These are phyloP conservation scores for Babesia divergens DNA, from an alignment of 169 alveolate genomes.

Conservation along the genomic window DNA sequence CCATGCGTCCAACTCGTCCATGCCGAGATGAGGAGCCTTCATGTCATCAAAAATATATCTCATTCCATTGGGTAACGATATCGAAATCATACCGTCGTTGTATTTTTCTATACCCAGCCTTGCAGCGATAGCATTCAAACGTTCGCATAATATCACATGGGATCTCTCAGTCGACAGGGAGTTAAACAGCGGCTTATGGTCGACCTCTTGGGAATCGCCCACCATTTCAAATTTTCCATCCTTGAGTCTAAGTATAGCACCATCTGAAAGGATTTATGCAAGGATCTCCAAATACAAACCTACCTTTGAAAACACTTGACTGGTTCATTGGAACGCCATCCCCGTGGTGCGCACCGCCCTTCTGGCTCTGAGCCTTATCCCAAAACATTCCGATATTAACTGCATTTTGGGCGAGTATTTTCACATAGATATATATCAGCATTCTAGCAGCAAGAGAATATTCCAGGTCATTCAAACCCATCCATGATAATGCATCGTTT, in stretches of 20 bases:
- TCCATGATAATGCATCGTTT: too few species aligned
- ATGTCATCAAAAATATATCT: background rate
- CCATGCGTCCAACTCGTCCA: background rate
- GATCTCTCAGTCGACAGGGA: background rate
- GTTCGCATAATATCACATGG: background rate
- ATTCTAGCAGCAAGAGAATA: background rate
- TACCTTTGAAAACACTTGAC: background rate
- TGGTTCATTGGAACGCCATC: background rate
- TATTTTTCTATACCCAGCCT: background rate
- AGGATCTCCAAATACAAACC: background rate
- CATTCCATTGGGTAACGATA: background rate
- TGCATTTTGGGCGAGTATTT: background rate
- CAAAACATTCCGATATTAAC: background rate
- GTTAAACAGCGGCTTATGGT: background rate
- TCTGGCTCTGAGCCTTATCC: background rate
- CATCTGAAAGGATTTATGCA: background rate
- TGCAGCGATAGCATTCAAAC: background rate
- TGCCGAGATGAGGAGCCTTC: background rate
- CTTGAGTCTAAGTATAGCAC: conserved; percentile 2
- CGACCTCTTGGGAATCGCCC: background rate
- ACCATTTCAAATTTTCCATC: background rate
- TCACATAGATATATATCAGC: conserved; percentile 6
- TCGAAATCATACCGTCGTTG: background rate
- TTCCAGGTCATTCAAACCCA: background rate
- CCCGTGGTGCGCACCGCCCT: too few species aligned